Evolutionary conservation across 2,329 filamentous ascomycete species (phyloP).

Genomic region (Hymenoscyphus linearis): DNA sequence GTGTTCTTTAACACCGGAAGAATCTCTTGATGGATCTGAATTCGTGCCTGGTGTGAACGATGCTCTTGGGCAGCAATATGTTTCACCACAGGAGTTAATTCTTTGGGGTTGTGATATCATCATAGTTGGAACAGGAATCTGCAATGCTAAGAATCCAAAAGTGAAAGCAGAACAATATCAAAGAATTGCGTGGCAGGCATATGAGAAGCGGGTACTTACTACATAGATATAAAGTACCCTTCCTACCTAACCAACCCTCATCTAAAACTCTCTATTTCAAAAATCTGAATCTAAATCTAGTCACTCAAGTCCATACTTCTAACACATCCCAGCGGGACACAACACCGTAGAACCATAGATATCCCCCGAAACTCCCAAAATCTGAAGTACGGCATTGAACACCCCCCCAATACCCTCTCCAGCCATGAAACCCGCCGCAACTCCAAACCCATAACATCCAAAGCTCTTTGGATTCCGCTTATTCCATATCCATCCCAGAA

Average conservation of each 20-base stretch:
- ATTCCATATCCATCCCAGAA: constrained; percentile 47
- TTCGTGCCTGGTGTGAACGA: constrained; percentile 45
- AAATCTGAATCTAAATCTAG: no score
- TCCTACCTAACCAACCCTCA: no score
- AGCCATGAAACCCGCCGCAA: constrained; percentile 56
- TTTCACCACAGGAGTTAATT: constrained; percentile 65
- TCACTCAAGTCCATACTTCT: neutral
- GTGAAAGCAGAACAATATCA: neutral
- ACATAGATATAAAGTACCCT: no score
- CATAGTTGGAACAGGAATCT: constrained; percentile 55
- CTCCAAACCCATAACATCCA: constrained; percentile 54
- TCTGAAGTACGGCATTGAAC: constrained; percentile 45
- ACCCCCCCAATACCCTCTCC: constrained; percentile 60
- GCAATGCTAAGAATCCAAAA: neutral
- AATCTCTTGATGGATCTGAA: constrained; percentile 30
- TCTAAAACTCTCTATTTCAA: no score
- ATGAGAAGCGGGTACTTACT: neutral
- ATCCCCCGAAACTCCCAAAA: constrained; percentile 33
- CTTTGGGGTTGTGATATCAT: constrained; percentile 66
- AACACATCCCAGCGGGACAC: constrained; percentile 24
- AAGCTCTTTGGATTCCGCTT: constrained; percentile 47
- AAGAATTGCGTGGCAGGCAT: neutral
- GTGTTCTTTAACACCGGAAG: constrained; percentile 64
- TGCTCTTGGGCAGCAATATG: constrained; percentile 40
- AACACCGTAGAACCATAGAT: constrained; percentile 31